Evolutionary conservation across 768 basidiomycete species (phyloP).

Genomic region (Leccinum aurantiacum): DNA sequence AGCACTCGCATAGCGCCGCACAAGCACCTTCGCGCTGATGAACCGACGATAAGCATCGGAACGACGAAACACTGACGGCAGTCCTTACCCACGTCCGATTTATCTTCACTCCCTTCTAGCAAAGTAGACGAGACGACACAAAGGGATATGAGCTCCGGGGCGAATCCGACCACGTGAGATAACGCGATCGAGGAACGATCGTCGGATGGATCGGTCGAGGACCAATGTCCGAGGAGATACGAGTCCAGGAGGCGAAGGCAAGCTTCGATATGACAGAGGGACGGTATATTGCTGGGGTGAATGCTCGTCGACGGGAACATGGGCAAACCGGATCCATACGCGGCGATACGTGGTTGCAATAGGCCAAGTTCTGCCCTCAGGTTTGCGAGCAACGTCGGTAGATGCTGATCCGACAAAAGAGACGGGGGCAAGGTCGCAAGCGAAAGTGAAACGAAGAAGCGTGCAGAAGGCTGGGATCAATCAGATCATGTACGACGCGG

Average conservation of each 20-base stretch:
- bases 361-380: conserved; percentile 40
- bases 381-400: conserved; percentile 31
- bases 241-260: conserved; percentile 62
- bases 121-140: conserved; percentile 49
- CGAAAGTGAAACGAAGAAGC: conserved; percentile 52
- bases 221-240: conserved; percentile 62
- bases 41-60: not conserved
- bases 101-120: conserved; percentile 23
- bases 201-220: conserved; percentile 12
- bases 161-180: conserved; percentile 31
- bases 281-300: conserved; percentile 28
- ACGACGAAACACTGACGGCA: not conserved
- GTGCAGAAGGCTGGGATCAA: conserved; percentile 46
- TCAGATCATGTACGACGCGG: conserved; percentile 7
- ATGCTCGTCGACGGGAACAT: conserved; percentile 33
- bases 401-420: conserved; percentile 35
- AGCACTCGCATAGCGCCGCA: conserved; percentile 64
- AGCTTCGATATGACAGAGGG: conserved; percentile 49
- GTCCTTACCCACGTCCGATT: conserved; percentile 21
- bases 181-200: conserved; percentile 12
- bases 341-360: conserved; percentile 38
- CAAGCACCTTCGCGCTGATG: conserved; percentile 46
- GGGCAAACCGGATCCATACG: conserved; percentile 42
- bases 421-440: conserved; percentile 51
- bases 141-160: conserved; percentile 49